These are phyloP conservation scores for Cercophora sp. DNA, from an alignment of 495 filamentous ascomycete species.

Conservation along the genomic window DNA sequence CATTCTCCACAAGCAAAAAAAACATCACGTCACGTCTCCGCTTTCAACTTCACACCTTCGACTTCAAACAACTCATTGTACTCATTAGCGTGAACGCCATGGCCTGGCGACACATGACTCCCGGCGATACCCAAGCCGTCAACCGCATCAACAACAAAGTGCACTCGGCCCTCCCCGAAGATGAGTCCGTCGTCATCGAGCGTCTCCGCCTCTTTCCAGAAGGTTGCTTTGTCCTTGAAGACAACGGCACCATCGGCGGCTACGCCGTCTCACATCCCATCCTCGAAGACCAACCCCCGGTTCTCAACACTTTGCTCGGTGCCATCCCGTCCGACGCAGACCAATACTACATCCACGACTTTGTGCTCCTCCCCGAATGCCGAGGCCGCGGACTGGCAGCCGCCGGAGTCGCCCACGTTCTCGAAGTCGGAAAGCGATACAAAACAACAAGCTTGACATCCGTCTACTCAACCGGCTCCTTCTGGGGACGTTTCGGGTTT, in stretches of 20 bases:
- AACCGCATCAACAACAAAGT: constrained; percentile 18
- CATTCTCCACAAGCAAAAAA: too few species aligned
- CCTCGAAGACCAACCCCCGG: neutral
- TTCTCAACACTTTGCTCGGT: neutral
- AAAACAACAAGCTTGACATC: constrained; percentile 2
- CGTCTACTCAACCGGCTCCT: constrained; percentile 6
- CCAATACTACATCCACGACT: constrained; percentile 11
- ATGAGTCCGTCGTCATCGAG: constrained; percentile 20
- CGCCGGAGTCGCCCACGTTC: neutral
- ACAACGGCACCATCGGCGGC: constrained; percentile 1
- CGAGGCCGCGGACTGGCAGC: neutral
- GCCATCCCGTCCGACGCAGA: neutral
- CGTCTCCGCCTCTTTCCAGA: constrained; percentile 16
- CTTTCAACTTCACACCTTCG: too few species aligned
- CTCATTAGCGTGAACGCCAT: too few species aligned
- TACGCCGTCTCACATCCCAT: constrained; percentile 8
- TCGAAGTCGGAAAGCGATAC: constrained; percentile 2
- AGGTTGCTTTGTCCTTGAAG: neutral
- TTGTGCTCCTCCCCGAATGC: neutral
- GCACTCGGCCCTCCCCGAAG: constrained; percentile 24
- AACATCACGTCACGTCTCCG: too few species aligned
- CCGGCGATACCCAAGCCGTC: constrained; percentile 16
- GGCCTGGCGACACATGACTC: constrained; percentile 5
- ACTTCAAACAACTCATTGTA: too few species aligned
- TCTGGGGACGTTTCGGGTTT: constrained; percentile 10